Base-by-base conservation (phyloP, 148 eudicot species). In the Nepenthes mirabilis region DNA sequence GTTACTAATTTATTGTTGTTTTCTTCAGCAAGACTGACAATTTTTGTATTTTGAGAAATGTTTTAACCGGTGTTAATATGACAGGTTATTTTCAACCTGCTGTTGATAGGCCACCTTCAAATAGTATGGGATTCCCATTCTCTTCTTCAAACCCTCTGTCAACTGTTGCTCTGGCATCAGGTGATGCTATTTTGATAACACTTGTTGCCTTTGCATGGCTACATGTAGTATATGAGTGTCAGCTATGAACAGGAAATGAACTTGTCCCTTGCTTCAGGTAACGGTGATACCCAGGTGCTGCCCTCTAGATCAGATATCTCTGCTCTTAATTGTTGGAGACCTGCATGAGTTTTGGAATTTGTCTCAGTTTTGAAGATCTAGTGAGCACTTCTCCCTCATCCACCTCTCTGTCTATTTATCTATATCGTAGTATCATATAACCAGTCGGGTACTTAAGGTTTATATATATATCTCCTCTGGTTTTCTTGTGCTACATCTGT, bases 321-420 rank as follows among this genome's bases (percentile, higher is more conserved):
- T 34, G 72, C 82, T 43, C 74, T 77, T 67, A 76, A 70, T 69
- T 63, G 74, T 72, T 86, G 97, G 93, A 86, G 97, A 71, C 88
- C 87, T 34, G 78, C 36, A 7, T 77, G 77, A 33, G 32, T 40
- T n/a, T 59, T 47, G 14, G 61, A 58, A 14, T 40, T 23, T 23
- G 23, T 23, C 23, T 8, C 45, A 40, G 45, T 40, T 40, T 40
- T 40, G 45, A 40, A 3, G 45, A 40, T 40, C 4, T 40, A 40
- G 45, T 40, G 45, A 40, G 45, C 6, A 40, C 45, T 40, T 3
- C 8, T 40, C 45, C 45, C 45, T 40, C 45, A 40, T 8, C 45
- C 45, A 3, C 8, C 8, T 40, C 8, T 40, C 8, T 40, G 45
- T 40, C 45, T 40, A 8, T 40, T 8, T 40, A 40, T 40, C 45